phyloP scores from a whole-genome alignment of 2,329 filamentous ascomycete genomes.

The Blastomyces parvus region DNA sequence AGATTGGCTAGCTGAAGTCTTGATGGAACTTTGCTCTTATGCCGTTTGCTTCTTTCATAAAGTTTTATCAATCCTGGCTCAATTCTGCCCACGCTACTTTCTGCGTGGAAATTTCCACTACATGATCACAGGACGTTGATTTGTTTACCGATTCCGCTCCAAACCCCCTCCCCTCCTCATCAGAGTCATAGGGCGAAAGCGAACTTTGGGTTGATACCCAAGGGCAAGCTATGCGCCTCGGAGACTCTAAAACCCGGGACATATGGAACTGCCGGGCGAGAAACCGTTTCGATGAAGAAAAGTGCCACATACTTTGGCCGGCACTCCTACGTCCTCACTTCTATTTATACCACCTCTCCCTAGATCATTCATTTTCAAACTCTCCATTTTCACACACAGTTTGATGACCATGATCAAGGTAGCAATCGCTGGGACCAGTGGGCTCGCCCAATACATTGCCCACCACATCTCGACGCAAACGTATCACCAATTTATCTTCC shows the following conservation, averaged over 20 bases:
- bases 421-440: constrained; percentile 53
- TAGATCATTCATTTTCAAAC: background rate
- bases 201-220: background rate
- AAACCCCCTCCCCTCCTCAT: background rate
- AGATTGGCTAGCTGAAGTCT: too few relatives aligned
- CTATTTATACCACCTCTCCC: background rate
- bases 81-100: background rate
- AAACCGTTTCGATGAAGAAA: background rate
- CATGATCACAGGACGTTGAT: background rate
- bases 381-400: background rate
- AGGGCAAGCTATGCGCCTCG: background rate
- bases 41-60: background rate
- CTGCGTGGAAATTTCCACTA: background rate
- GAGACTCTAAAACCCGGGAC: background rate
- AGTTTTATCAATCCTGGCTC: background rate
- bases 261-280: too few relatives aligned
- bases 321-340: background rate
- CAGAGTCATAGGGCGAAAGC: background rate
- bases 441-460: constrained; percentile 49
- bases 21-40: background rate
- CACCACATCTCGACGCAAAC: constrained; percentile 52
- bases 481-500: constrained; percentile 58
- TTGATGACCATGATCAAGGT: constrained; percentile 46
- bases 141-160: background rate
- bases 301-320: background rate